phyloP scores from a whole-genome alignment of 139 green algal species.

The Chlamydomonas sp. region DNA sequence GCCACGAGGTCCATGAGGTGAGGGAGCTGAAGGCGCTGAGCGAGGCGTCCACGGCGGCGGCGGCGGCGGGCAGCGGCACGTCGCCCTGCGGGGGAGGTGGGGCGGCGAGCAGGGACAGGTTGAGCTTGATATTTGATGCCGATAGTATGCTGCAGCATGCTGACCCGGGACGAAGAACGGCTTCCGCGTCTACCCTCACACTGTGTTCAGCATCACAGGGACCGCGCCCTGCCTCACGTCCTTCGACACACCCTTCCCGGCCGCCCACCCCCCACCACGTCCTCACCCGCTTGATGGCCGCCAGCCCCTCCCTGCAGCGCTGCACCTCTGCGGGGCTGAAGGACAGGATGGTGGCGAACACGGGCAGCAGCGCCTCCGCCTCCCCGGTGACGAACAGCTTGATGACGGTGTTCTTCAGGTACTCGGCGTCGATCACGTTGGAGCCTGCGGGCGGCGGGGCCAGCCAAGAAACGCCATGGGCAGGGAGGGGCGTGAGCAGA shows the following conservation, averaged over 20 bases:
- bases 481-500: neutral
- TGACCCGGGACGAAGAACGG: neutral
- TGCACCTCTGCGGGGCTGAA: slow-evolving; percentile 50
- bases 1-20: slow-evolving; percentile 44
- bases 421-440: slow-evolving; percentile 60
- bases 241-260: neutral
- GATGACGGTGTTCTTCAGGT: slow-evolving; percentile 65
- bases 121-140: slow-evolving; percentile 1
- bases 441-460: neutral
- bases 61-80: slow-evolving; percentile 52
- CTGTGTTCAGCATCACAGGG: neutral
- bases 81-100: slow-evolving; percentile 20
- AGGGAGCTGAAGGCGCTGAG: slow-evolving; percentile 36
- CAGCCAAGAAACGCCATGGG: neutral
- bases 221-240: neutral
- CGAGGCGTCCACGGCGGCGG: slow-evolving; percentile 53
- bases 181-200: neutral
- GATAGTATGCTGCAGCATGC: neutral
- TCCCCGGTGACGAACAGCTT: slow-evolving; percentile 67
- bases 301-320: slow-evolving; percentile 45
- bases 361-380: slow-evolving; percentile 63
- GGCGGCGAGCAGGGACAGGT: neutral
- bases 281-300: slow-evolving; percentile 23
- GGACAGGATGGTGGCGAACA: slow-evolving; percentile 61
- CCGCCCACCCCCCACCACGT: too few species aligned